Base-by-base conservation (phyloP, 2,329 filamentous ascomycete genomes). In the Talaromyces sp. region DNA sequence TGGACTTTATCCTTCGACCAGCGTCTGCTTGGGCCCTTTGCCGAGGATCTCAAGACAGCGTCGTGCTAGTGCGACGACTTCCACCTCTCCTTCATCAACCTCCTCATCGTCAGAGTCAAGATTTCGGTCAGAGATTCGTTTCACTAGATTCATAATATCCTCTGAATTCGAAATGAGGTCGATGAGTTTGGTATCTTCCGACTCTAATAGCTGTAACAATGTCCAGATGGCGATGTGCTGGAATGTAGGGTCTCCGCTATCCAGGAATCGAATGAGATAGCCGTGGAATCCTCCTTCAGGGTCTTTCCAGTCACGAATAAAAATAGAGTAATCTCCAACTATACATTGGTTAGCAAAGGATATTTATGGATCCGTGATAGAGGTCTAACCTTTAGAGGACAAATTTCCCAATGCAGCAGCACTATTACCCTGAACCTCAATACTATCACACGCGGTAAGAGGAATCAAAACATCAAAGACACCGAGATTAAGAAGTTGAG, bases 141-240 rank as follows among this genome's bases (percentile, higher is more conserved):
- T 92, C 68, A 98, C 95, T 85, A 97, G 93, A 68, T 92, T 87
- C 64, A 97, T 91, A 69, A 99, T 90, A 69, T 97, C 92, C 69
- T 94, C 91, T 1, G 93, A 93, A 74, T 94, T 91, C 71, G 91
- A 89, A 70, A 99, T 97, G 58, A 92, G 87, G 59, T 89, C 89
- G 68, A 97, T 90, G n/a, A 99, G 84, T 63, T 88, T 90, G 79
- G 91, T 89, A 75, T 99, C 94, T 76, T 96, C 93, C 0, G 94
- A 97, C 79, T 99, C 95, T 60, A 99, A 89, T 4, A 99, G 86
- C 75, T 99, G 95, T 3, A 99, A 86, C 57, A 99, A 81, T 1
- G 95, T 99, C 95, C 95, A 99, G 68, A 98, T 97, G 60, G 95
- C 95, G 74, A 99, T 99, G 76, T 99, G 95, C 79, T 99, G 95